These are phyloP conservation scores for Suhomyces anneliseae DNA, from an alignment of 1,139 yeast genomes.

Conservation along the genomic window DNA sequence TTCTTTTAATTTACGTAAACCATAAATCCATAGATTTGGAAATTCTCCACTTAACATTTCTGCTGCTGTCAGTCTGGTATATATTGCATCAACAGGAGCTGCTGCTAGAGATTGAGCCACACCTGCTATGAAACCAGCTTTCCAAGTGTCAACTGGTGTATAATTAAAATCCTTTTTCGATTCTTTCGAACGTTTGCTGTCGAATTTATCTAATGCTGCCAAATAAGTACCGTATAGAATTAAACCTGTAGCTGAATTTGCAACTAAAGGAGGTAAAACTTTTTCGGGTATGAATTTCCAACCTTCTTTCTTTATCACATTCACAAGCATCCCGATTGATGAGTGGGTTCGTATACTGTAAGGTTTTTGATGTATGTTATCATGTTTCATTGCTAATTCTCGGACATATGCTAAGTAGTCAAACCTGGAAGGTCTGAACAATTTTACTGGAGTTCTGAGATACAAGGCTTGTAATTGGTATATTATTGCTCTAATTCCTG, in stretches of 20 bases:
- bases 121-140: constrained; percentile 86
- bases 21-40: constrained; percentile 76
- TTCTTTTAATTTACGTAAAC: constrained; percentile 63
- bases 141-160: constrained; percentile 57
- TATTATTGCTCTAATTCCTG: constrained; percentile 80
- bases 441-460: constrained; percentile 78
- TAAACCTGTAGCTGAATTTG: constrained; percentile 84
- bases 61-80: constrained; percentile 73
- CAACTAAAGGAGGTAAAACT: constrained; percentile 80
- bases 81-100: constrained; percentile 91
- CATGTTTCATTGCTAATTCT: constrained; percentile 48
- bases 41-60: constrained; percentile 71
- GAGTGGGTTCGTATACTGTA: constrained; percentile 75
- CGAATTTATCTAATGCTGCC: constrained; percentile 41
- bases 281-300: constrained; percentile 87
- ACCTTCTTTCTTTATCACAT: constrained; percentile 75
- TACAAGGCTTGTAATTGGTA: constrained; percentile 78
- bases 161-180: constrained; percentile 19
- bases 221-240: constrained; percentile 82
- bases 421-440: constrained; percentile 86
- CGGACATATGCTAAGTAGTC: constrained; percentile 76
- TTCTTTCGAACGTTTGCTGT: constrained; percentile 2
- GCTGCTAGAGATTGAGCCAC: constrained; percentile 86
- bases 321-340: constrained; percentile 66
- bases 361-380: constrained; percentile 54